These are phyloP conservation scores for Talaromyces sp. DNA, from an alignment of 2,329 filamentous ascomycete genomes.

Conservation along the genomic window DNA sequence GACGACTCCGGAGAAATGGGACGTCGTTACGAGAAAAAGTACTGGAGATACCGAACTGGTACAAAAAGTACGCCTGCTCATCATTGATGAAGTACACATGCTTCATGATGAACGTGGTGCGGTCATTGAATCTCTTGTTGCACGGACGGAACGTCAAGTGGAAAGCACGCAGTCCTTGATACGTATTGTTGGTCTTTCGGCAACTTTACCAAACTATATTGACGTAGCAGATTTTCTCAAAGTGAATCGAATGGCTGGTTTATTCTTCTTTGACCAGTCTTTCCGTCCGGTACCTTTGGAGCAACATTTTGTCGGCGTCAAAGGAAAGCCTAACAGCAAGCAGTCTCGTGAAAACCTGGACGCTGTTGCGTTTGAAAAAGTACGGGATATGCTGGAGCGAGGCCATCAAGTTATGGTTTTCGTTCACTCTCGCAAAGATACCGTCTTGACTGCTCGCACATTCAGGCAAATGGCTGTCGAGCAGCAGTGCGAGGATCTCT, in stretches of 20 bases:
- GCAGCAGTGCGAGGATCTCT: conserved; percentile 71
- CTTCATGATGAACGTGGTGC: conserved; percentile 95
- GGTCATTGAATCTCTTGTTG: conserved; percentile 91
- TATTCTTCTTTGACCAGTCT: conserved; percentile 96
- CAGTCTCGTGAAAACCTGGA: conserved; percentile 87
- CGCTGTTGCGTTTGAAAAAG: conserved; percentile 83
- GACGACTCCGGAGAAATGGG: conserved; percentile 98
- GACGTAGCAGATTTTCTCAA: conserved; percentile 97
- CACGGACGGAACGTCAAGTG: conserved; percentile 89
- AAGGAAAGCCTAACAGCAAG: conserved; percentile 75
- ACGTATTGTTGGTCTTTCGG: conserved; percentile 90
- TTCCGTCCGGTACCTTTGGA: conserved; percentile 94
- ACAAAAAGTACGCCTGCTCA: conserved; percentile 90
- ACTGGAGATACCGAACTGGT: conserved; percentile 96
- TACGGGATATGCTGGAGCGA: conserved; percentile 81
- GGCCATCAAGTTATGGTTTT: conserved; percentile 99
- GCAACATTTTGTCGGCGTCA: conserved; percentile 95
- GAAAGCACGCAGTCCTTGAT: conserved; percentile 98
- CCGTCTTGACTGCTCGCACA: conserved; percentile 79
- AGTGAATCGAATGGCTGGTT: conserved; percentile 84
- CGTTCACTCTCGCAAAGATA: conserved; percentile 94
- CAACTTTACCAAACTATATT: conserved; percentile 91
- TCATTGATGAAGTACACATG: conserved; percentile 99
- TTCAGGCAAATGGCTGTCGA: conserved; percentile 83
- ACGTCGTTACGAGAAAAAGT: conserved; percentile 94